These are phyloP conservation scores for Medicago lupulina DNA, from an alignment of 306 rosid species.

Conservation along the genomic window DNA sequence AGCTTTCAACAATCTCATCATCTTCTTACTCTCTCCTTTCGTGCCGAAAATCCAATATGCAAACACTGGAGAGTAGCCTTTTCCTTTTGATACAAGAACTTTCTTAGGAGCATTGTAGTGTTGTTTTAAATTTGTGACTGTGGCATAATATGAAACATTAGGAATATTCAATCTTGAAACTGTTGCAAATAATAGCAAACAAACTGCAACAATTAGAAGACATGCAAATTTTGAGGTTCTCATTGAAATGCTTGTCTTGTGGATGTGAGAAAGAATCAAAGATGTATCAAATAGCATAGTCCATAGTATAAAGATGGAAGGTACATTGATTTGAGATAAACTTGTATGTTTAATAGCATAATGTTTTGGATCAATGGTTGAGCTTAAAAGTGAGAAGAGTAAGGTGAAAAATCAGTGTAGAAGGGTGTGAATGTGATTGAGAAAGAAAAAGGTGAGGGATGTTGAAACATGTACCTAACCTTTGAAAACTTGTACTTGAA, in stretches of 20 bases:
- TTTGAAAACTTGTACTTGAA: conserved; percentile 51
- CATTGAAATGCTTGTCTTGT: conserved; percentile 47
- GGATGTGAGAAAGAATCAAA: conserved; percentile 3
- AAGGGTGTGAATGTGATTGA: conserved; percentile 51
- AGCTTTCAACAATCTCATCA: conserved; percentile 67
- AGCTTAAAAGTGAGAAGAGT: conserved; percentile 46
- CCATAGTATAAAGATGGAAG: conserved; percentile 21
- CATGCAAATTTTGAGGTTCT: conserved; percentile 51
- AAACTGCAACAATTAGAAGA: conserved; percentile 45
- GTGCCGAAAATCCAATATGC: conserved; percentile 74
- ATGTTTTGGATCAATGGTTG: conserved; percentile 25
- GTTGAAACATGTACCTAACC: conserved; percentile 55
- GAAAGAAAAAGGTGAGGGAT: conserved; percentile 42
- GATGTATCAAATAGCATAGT: neutral
- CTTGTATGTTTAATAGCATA: neutral
- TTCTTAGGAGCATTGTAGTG: conserved; percentile 10
- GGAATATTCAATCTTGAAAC: conserved; percentile 52
- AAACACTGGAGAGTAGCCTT: conserved; percentile 62
- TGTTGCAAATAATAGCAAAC: conserved; percentile 49
- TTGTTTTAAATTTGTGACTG: conserved; percentile 36
- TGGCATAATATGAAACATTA: conserved; percentile 38
- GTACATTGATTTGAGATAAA: conserved; percentile 18
- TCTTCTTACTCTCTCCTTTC: conserved; percentile 56
- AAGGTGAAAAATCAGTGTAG: conserved; percentile 53
- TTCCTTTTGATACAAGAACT: conserved; percentile 51